Conservation (phyloP, 306 rosid genomes). For the Cajanus cajan region DNA sequence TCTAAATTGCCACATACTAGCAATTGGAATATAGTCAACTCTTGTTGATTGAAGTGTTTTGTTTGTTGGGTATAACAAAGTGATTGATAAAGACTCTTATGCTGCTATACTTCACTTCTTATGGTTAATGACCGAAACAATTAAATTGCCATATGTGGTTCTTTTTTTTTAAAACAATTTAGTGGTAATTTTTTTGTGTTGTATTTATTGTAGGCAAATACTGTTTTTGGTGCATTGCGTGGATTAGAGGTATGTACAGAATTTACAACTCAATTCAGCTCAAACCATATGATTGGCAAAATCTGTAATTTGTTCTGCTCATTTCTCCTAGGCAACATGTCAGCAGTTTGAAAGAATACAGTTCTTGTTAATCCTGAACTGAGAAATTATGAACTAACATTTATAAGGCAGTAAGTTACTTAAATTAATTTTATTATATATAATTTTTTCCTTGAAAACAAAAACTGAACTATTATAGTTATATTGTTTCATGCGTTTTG, state of each 20-base stretch:
- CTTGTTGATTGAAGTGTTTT: background rate
- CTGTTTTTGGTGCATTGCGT: conserved; percentile 52
- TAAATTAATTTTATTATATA: background rate
- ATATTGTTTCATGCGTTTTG: conserved; percentile 3
- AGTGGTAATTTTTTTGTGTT: background rate
- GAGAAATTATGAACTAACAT: conserved; percentile 12
- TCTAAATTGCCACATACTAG: background rate
- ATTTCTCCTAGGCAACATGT: background rate
- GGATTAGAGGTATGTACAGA: conserved; percentile 46
- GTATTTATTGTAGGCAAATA: conserved; percentile 41
- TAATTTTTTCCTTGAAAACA: background rate
- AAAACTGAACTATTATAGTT: conserved; percentile 9
- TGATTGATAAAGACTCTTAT: background rate
- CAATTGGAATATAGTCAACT: background rate
- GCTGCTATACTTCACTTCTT: conserved; percentile 7
- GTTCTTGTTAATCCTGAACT: conserved; percentile 14
- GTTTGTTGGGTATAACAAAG: background rate
- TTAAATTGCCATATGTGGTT: background rate
- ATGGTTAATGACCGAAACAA: conserved; percentile 9
- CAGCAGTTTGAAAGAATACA: conserved; percentile 6
- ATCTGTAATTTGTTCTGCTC: background rate
- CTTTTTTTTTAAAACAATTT: background rate
- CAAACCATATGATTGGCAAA: background rate
- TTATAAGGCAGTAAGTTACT: background rate
- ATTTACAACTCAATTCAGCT: conserved; percentile 1